Evolutionary conservation across 495 filamentous ascomycete species (phyloP).

Genomic region (Mycothermus thermophilus): DNA sequence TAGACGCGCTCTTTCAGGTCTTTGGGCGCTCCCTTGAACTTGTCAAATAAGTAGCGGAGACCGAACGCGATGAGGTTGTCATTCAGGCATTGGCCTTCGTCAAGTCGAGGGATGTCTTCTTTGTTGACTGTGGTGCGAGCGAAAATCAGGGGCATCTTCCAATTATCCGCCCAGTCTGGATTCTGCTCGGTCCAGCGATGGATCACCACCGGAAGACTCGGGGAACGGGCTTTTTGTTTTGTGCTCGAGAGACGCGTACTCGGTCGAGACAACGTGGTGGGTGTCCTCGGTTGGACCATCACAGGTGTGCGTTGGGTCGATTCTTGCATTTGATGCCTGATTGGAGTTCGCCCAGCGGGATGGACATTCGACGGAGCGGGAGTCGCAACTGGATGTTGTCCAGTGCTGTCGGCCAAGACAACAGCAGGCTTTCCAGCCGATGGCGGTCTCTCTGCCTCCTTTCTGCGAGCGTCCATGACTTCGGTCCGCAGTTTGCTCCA

Average conservation of each 20-base stretch:
- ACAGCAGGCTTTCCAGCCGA: no score
- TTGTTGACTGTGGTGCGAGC: slow-evolving; percentile 60
- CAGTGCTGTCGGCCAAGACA: no score
- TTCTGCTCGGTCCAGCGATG: slow-evolving; percentile 31
- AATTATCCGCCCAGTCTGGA: slow-evolving; percentile 27
- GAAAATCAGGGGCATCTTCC: slow-evolving; percentile 52
- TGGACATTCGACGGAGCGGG: no score
- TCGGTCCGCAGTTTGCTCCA: no score
- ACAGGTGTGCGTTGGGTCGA: slow-evolving; percentile 1
- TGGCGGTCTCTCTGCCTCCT: no score
- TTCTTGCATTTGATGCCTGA: slow-evolving; percentile 5
- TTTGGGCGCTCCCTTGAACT: slow-evolving; percentile 40
- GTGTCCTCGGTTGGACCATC: neutral
- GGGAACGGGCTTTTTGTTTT: neutral
- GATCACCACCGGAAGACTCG: no score
- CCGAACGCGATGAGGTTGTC: slow-evolving; percentile 87
- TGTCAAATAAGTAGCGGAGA: slow-evolving; percentile 57
- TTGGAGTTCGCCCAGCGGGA: neutral
- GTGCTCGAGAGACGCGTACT: slow-evolving; percentile 2
- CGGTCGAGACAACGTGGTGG: neutral
- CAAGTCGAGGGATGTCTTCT: slow-evolving; percentile 63
- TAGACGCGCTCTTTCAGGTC: slow-evolving; percentile 53
- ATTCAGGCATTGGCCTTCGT: slow-evolving; percentile 78
- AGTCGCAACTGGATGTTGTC: neutral
- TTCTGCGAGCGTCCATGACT: no score